Conservation (phyloP, 495 filamentous ascomycete genomes). For the Chaetomium fimeti region DNA sequence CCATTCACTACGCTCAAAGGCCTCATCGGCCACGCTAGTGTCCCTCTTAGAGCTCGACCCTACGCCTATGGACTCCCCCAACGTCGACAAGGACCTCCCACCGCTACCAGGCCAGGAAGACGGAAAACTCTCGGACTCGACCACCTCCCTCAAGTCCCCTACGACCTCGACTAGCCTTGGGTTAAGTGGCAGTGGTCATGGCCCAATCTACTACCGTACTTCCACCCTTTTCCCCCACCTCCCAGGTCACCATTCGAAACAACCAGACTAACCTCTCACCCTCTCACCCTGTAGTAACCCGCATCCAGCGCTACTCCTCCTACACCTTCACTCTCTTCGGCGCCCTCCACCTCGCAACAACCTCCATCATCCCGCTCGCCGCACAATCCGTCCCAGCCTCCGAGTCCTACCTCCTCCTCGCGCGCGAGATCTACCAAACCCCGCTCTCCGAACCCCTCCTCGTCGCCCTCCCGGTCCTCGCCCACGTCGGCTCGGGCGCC, state of each 20-base stretch:
- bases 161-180: slow-evolving; percentile 42
- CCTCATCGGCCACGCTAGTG: slow-evolving; percentile 54
- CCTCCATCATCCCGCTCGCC: slow-evolving; percentile 69
- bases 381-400: slow-evolving; percentile 53
- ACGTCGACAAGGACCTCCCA: slow-evolving; percentile 59
- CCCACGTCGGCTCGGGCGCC: slow-evolving; percentile 65
- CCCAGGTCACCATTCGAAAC: slow-evolving; percentile 12
- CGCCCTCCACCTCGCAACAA: slow-evolving; percentile 74
- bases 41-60: slow-evolving; percentile 80
- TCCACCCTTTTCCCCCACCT: slow-evolving; percentile 21
- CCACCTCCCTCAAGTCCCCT: slow-evolving; percentile 29
- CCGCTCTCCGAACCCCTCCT: slow-evolving; percentile 62
- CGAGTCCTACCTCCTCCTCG: slow-evolving; percentile 65
- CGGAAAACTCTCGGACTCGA: slow-evolving; percentile 27
- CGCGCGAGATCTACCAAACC: slow-evolving; percentile 80
- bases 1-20: slow-evolving; percentile 33
- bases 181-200: slow-evolving; percentile 53
- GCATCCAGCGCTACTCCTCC: slow-evolving; percentile 80
- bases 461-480: slow-evolving; percentile 56
- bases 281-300: slow-evolving; percentile 57
- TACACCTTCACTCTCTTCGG: slow-evolving; percentile 82
- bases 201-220: slow-evolving; percentile 63
- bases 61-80: slow-evolving; percentile 66
- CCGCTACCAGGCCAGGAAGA: slow-evolving; percentile 39
- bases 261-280: slow-evolving; percentile 9